These are phyloP conservation scores for Agarophyton chilense DNA, from an alignment of 23 red algal species.

Conservation along the genomic window DNA sequence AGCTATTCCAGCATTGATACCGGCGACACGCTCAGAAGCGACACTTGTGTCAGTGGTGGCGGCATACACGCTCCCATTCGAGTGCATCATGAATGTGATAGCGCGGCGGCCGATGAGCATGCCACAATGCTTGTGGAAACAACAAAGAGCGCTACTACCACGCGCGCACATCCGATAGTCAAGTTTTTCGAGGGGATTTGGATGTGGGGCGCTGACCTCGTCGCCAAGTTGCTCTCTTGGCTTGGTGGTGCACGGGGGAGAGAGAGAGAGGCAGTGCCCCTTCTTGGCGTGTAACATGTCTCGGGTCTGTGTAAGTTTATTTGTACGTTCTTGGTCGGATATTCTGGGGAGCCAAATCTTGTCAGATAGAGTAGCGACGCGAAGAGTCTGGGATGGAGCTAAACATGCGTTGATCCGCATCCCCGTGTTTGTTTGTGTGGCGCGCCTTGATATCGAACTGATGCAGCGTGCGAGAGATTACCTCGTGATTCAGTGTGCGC, in stretches of 20 bases:
- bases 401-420: neutral
- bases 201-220: neutral
- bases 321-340: neutral
- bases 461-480: no score
- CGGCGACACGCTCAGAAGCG: constrained; percentile 9
- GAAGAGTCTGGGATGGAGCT: neutral
- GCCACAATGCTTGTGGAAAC: neutral
- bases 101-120: neutral
- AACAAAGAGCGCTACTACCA: neutral
- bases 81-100: neutral
- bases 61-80: neutral
- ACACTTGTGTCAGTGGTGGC: neutral
- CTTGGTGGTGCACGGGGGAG: neutral
- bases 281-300: neutral
- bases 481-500: no score
- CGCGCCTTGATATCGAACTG: no score
- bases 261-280: neutral
- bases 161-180: neutral
- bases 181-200: neutral
- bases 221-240: neutral
- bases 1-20: constrained; percentile 16
- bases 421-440: no score
- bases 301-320: neutral
- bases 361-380: neutral
- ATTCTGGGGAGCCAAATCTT: neutral